Base-by-base conservation (phyloP, 2,329 filamentous ascomycete species). In the Monosporascus sp. region DNA sequence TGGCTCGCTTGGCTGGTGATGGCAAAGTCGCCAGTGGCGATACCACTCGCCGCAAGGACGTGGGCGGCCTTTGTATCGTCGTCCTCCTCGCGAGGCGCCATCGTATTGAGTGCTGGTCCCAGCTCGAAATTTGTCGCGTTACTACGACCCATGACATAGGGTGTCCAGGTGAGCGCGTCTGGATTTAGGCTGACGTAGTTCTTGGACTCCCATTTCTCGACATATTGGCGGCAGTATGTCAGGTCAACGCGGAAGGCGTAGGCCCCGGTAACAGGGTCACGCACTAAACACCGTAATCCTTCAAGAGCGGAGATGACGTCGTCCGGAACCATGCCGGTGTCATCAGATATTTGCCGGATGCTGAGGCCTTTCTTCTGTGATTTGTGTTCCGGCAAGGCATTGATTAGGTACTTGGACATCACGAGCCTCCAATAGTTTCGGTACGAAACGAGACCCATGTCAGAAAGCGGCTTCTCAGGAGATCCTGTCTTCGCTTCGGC, bases 371-470 rank as follows among this genome's bases (percentile, higher is more conserved):
- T 73, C 55, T 72, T 74, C 51, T 72, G 67, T 0, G 57, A 57
- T 51, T 66, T 69, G 26, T 71, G 69, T 24, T 71, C 65, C 0
- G 70, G 62, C 41, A 70, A 68, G 76, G 65, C 83, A 59, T 86
- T 73, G 38, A 92, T 76, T 7, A 99, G 78, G 61, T 96, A 90
- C 57, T 89, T 87, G 66, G 92, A 97, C 51, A 99, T 76, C 2
- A 96, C 80, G 9, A 96, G 76, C 20, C 94, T 87, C 94, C 94
- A 99, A 70, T 99, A 99, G 64, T 96, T 97, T 45, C 94, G 85
- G 68, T 99, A 99, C 2, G 93, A 97, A 4, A 97, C 93, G 40
- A 99, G 74, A 3, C 94, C 94, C 91, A 99, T 97, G 67, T 99
- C 94, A 0, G 94, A 97, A 3, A 99, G 79, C 0, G 94, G 94